These are phyloP conservation scores for Saccharum officinarum DNA, from an alignment of 176 grass and related monocot species.

Conservation along the genomic window DNA sequence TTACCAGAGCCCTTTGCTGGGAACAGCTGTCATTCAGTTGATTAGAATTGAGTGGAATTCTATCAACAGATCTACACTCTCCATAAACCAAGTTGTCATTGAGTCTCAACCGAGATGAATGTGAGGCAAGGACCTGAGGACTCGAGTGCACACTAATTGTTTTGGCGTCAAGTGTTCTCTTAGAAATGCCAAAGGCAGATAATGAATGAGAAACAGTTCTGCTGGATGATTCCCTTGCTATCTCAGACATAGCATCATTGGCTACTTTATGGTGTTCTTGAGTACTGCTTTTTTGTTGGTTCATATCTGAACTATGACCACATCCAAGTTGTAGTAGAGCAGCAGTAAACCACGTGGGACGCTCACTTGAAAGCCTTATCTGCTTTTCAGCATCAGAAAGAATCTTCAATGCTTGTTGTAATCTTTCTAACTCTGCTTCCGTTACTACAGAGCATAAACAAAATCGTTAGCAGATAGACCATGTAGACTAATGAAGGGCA, in stretches of 20 bases:
- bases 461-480: not conserved
- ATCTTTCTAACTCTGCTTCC: slow-evolving; percentile 69
- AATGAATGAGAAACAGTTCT: slow-evolving; percentile 40
- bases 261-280: slow-evolving; percentile 43
- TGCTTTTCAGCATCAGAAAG: slow-evolving; percentile 92
- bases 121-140: slow-evolving; percentile 32
- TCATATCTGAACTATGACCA: slow-evolving; percentile 55
- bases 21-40: slow-evolving; percentile 30
- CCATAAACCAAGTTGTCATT: slow-evolving; percentile 29
- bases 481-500: not conserved
- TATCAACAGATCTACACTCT: slow-evolving; percentile 50
- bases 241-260: slow-evolving; percentile 44
- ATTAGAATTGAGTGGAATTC: slow-evolving; percentile 22
- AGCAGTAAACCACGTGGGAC: slow-evolving; percentile 83
- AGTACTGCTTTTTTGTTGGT: slow-evolving; percentile 35
- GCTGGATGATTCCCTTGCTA: slow-evolving; percentile 28
- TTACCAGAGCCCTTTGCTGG: slow-evolving; percentile 29
- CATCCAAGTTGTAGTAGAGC: slow-evolving; percentile 74
- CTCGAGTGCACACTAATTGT: slow-evolving; percentile 23
- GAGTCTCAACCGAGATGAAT: slow-evolving; percentile 38
- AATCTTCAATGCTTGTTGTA: slow-evolving; percentile 86
- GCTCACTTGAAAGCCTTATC: slow-evolving; percentile 77
- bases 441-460: slow-evolving; percentile 53
- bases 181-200: slow-evolving; percentile 24
- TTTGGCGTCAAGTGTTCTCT: slow-evolving; percentile 30